Conservation (phyloP, 768 basidiomycete species). For the Calocybe gangraenosa region DNA sequence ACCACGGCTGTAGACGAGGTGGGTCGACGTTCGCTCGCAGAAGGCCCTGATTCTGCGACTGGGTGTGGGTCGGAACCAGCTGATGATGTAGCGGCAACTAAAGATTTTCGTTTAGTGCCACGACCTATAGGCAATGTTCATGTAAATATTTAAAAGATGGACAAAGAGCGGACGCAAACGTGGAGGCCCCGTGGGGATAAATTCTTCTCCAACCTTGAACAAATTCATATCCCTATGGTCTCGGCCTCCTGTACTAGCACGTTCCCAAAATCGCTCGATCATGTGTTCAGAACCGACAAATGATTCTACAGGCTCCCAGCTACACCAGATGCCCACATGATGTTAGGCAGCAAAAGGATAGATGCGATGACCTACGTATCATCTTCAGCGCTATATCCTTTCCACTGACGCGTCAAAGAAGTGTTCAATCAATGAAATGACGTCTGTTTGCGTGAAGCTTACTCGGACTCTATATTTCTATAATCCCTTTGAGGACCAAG, state of each 20-base stretch:
- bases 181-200: slow-evolving; percentile 56
- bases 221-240: slow-evolving; percentile 42
- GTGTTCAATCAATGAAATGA: neutral
- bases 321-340: slow-evolving; percentile 20
- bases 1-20: slow-evolving; percentile 9
- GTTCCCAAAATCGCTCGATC: slow-evolving; percentile 47
- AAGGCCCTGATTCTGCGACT: neutral
- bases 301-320: slow-evolving; percentile 67
- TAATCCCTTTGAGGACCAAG: slow-evolving; percentile 3
- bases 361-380: slow-evolving; percentile 46
- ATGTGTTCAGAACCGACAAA: slow-evolving; percentile 57
- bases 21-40: slow-evolving; percentile 6
- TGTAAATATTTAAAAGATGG: slow-evolving; percentile 1
- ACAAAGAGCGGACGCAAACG: slow-evolving; percentile 30
- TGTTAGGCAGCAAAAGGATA: slow-evolving; percentile 1
- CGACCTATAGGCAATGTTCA: slow-evolving; percentile 14
- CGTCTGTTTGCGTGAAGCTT: slow-evolving; percentile 17
- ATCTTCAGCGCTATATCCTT: slow-evolving; percentile 47
- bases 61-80: slow-evolving; percentile 17
- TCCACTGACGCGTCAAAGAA: slow-evolving; percentile 43
- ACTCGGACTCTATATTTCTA: slow-evolving; percentile 62
- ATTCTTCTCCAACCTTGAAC: slow-evolving; percentile 52
- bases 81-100: slow-evolving; percentile 1
- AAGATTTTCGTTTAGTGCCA: slow-evolving; percentile 14
- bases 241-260: slow-evolving; percentile 42